Percentiles rank a stretch among this genome's conserved stretches.
These are phyloP conservation scores for Exutisphaerella laricina DNA, from an alignment of 2,329 filamentous ascomycete species.

Conservation along the genomic window DNA sequence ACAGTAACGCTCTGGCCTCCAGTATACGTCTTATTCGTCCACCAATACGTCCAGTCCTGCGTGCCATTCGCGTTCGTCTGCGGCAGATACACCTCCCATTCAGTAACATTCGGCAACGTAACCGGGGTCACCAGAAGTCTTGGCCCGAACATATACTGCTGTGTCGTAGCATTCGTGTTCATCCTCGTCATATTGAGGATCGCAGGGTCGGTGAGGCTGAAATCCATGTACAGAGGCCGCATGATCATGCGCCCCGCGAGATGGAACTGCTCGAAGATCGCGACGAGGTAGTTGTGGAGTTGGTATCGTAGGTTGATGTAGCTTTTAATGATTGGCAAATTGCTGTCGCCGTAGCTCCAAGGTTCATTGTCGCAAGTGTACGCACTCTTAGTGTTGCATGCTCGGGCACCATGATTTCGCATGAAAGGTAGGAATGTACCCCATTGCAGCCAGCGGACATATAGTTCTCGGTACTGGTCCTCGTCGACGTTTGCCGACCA, in stretches of 20 bases:
- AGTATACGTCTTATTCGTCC: slow-evolving; percentile 37
- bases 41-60: slow-evolving; percentile 39
- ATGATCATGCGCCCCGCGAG: slow-evolving; percentile 34
- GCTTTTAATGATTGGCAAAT: slow-evolving; percentile 27
- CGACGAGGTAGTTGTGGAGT: slow-evolving; percentile 28
- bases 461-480: slow-evolving; percentile 28
- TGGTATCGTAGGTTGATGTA: slow-evolving; percentile 31
- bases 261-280: slow-evolving; percentile 34
- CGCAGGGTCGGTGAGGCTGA: slow-evolving; percentile 29
- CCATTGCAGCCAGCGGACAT: slow-evolving; percentile 32
- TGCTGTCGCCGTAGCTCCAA: slow-evolving; percentile 28
- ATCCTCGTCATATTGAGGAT: slow-evolving; percentile 21
- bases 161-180: slow-evolving; percentile 35
- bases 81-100: slow-evolving; percentile 37
- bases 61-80: slow-evolving; percentile 22
- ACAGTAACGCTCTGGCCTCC: slow-evolving; percentile 33
- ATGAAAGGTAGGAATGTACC: slow-evolving; percentile 32
- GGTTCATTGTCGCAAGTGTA: slow-evolving; percentile 37
- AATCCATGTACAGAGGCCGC: slow-evolving; percentile 38
- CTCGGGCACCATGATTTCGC: slow-evolving; percentile 29
- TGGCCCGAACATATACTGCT: slow-evolving; percentile 39
- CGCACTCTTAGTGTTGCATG: slow-evolving; percentile 29
- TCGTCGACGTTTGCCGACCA: slow-evolving; percentile 34
- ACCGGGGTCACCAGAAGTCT: slow-evolving; percentile 35
- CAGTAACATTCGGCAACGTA: slow-evolving; percentile 33